Base-by-base conservation (phyloP, 1,284 basidiomycete genomes). In the Hemileia vastatrix region DNA sequence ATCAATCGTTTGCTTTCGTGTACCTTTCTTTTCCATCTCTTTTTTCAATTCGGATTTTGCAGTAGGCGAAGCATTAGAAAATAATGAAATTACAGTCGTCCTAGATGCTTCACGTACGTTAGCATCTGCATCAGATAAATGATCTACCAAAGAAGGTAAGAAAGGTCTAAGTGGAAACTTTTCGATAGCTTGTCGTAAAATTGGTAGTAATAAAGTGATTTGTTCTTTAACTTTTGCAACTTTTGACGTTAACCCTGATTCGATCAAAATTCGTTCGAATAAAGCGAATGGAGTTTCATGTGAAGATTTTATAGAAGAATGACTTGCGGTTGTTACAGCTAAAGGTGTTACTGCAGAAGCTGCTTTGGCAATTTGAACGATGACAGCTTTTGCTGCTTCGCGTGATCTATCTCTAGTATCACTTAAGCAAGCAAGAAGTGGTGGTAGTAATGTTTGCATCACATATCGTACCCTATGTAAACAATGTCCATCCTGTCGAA, bases 41-140 rank as follows among this genome's bases (percentile, higher is more conserved):
- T 89, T 92, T 79, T 96, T 96, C 58, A 98, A 80, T 74, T 97
- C 93, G 0, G 90, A 83, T 53, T 89, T 85, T 2, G 93, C 94
- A 6, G 84, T 85, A 68, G 93, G 84, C 1, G 82, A 82, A 0
- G 88, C 82, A 9, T 86, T 86, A 0, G 88, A 84, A 71, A 96
- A 92, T 48, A 98, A 81, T 64, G 86, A 83, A 11, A 95, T 82
- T 51, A 92, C 82, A 0, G 90, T 86, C 70, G 83, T 80, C 55
- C 86, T 82, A 1, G 94, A 86, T 70, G 85, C 86, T 63, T 92
- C 87, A 40, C 95, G 85, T 52, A 98, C 94, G 67, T 83, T 83
- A 3, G 86, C 83, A 73, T 99, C 94, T 1, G 86, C 84, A 76
- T 98, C 93, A 77, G 95, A 88, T 21, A 98, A 81, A 45, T 86